A percentile compares a stretch with the other conserved stretches of the same genome.
Evolutionary conservation across 139 green algal species (phyloP).

Genomic region (Limnomonas spitsbergensis): DNA sequence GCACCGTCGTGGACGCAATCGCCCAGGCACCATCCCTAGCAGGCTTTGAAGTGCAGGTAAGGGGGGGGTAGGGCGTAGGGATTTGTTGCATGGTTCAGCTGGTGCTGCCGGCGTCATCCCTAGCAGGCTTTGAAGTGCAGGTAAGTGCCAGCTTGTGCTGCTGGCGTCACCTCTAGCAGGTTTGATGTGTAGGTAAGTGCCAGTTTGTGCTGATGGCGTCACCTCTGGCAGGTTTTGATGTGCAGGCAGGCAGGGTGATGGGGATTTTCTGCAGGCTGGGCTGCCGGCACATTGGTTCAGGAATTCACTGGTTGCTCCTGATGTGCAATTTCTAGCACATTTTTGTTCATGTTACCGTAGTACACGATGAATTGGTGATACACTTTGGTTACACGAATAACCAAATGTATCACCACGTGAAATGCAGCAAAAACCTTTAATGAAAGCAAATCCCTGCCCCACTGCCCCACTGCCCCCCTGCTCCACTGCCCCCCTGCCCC

Average conservation of each 20-base stretch:
- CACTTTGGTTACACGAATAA: no score
- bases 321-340: neutral
- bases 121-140: neutral
- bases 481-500: no score
- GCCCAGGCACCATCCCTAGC: neutral
- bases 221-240: neutral
- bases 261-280: neutral
- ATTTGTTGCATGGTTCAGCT: neutral
- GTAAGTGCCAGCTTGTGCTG: neutral
- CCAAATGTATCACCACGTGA: no score
- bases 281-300: no score
- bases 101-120: neutral
- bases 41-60: neutral
- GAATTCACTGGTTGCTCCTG: neutral
- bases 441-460: no score
- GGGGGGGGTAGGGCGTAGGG: neutral
- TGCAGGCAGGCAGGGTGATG: neutral
- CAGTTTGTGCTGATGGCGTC: neutral
- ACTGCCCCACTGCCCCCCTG: no score
- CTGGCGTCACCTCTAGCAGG: neutral
- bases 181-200: neutral
- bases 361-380: neutral
- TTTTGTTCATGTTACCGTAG: neutral
- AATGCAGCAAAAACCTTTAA: no score
- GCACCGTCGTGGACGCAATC: neutral